Base-by-base conservation (phyloP, 1,139 yeast genomes). In the Nadsonia starkeyi-henricii region DNA sequence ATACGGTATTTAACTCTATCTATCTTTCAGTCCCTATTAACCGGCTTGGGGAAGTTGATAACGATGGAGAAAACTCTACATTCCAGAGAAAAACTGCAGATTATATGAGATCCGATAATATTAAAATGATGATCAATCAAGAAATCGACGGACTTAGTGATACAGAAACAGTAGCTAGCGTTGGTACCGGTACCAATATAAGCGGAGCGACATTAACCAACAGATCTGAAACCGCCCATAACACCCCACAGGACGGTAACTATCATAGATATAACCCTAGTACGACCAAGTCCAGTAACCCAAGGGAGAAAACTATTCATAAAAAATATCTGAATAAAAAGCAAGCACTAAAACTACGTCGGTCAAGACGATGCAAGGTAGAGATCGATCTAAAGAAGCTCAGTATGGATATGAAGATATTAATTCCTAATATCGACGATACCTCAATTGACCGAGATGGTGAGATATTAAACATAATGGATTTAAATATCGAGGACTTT, bases 1-100 rank as follows among this genome's bases (percentile, higher is more conserved):
- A 83, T 51, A 73, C 81, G 2, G 62, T 85, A 44, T 85, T 79
- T 55, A 79, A 82, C 52, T 85, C 95, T 0, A 80, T 86, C 41
- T 81, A 80, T 57, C 74, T 85, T 19, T 74, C 84, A 0, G 58
- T 79, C 3, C 84, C 85, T 13, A 73, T 73, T 0, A 63, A 70
- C 0, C 70, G 73, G 52, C 75, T 81, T 0, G 58, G 67, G 1
- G 66, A 67, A 12, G 47, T 41, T 28, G 30, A 23, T 23, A 9
- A 9, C 9, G 28, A 23, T 23, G 28, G 28, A 23, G 5, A 23
- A 23, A 9, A 23, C 5, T 23, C 8, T 23, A 9, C 28, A 23
- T 23, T n/a, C n/a, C 28, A 23, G 28, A 23, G 9, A 23, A 23
- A 9, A 5, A 5, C 9, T 23, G 5, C 28, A 23, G 28, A 5